phyloP scores from a whole-genome alignment of 2,329 filamentous ascomycete genomes.

The Trichoderma cornu-damae region DNA sequence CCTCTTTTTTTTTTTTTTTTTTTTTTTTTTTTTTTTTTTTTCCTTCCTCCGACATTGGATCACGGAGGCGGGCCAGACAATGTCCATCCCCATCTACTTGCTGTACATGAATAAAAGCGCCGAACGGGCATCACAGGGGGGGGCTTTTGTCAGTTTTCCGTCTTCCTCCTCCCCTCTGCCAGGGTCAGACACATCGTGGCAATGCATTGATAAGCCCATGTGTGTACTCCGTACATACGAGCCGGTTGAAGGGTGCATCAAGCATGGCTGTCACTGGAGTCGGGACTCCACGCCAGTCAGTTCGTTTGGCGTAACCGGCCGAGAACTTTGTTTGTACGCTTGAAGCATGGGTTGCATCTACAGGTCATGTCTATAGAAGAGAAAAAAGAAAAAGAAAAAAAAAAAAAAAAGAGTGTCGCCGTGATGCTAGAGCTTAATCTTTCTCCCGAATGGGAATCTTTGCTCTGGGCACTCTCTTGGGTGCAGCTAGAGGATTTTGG shows the following conservation, averaged over 20 bases:
- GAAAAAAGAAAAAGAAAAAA: too few species aligned
- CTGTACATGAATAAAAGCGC: background rate
- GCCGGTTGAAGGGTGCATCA: too few species aligned
- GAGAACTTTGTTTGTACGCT: slow-evolving; percentile 5
- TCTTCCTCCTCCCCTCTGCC: too few species aligned
- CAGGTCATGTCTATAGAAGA: slow-evolving; percentile 1
- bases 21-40: background rate
- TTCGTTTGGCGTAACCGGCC: background rate
- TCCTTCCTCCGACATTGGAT: background rate
- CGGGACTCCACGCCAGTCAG: slow-evolving; percentile 12
- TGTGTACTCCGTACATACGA: too few species aligned
- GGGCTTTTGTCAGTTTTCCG: background rate
- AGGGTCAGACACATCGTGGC: too few species aligned
- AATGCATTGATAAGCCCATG: background rate
- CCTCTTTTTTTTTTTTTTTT: background rate
- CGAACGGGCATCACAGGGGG: background rate
- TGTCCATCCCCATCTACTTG: slow-evolving; percentile 1
- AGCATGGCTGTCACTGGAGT: slow-evolving; percentile 1
- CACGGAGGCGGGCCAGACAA: background rate
- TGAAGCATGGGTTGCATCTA: slow-evolving; percentile 5
- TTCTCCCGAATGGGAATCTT: slow-evolving; percentile 12
- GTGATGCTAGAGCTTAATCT: slow-evolving; percentile 12
- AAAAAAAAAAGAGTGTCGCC: too few species aligned
- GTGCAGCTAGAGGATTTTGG: slow-evolving; percentile 4
- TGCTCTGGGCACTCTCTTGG: background rate